Conservation (phyloP, 345 rosid species). For the Populus nigra region DNA sequence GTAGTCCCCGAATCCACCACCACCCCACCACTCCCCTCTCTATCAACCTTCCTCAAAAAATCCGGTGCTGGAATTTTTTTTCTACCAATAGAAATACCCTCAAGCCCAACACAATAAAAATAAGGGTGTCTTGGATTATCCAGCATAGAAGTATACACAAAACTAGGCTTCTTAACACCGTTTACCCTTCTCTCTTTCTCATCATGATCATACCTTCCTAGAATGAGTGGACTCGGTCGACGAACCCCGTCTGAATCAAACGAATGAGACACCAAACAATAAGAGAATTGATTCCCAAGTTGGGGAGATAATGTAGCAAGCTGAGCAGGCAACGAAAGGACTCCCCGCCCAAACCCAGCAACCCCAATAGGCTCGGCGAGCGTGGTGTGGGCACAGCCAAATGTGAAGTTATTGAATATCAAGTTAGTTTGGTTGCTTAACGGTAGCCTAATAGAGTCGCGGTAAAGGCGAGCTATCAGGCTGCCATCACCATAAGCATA, state of each 20-base stretch:
- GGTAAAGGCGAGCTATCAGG: constrained; percentile 57
- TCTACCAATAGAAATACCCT: constrained; percentile 72
- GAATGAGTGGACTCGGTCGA: constrained; percentile 82
- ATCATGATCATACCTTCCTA: constrained; percentile 62
- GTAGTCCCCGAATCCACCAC: constrained; percentile 97
- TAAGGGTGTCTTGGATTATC: constrained; percentile 82
- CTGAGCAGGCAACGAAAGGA: constrained; percentile 80
- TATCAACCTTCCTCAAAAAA: constrained; percentile 49
- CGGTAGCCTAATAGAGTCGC: constrained; percentile 55
- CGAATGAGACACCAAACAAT: constrained; percentile 84
- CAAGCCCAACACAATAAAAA: constrained; percentile 78
- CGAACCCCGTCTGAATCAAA: constrained; percentile 65
- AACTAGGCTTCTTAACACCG: constrained; percentile 19
- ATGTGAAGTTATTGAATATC: constrained; percentile 60
- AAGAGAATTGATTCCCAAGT: constrained; percentile 76
- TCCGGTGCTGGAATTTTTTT: constrained; percentile 63
- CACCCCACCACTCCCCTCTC: constrained; percentile 69
- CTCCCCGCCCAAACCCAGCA: constrained; percentile 91
- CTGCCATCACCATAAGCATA: constrained; percentile 97
- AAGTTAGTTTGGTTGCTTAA: constrained; percentile 32
- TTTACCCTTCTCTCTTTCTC: constrained; percentile 40
- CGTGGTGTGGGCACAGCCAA: constrained; percentile 83
- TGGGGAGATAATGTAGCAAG: constrained; percentile 58
- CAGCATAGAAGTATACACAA: constrained; percentile 65
- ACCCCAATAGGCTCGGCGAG: constrained; percentile 93